Evolutionary conservation across 345 rosid genomes (phyloP).

Genomic region (Rhizophora mangle): DNA sequence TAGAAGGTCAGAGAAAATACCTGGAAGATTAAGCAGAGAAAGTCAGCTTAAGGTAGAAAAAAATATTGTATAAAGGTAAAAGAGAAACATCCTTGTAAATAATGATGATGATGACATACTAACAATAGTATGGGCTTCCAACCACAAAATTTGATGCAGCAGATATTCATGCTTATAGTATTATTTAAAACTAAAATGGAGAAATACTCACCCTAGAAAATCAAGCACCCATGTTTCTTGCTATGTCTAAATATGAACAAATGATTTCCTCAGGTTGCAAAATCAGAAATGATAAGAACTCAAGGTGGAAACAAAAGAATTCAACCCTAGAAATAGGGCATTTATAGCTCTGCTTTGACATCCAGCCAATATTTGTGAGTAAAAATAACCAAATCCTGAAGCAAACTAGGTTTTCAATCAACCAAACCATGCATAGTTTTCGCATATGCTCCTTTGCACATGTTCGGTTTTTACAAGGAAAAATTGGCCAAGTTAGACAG

Average conservation of each 20-base stretch:
- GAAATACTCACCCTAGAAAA: background rate
- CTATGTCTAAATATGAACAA: background rate
- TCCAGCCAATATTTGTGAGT: background rate
- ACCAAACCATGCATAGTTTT: background rate
- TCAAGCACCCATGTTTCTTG: background rate
- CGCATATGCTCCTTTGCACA: background rate
- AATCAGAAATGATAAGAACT: conserved; percentile 1
- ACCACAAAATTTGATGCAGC: background rate
- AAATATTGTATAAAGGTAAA: background rate
- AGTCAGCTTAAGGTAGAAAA: conserved; percentile 43
- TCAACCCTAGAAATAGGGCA: too few species aligned
- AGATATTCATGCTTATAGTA: background rate
- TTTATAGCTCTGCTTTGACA: background rate
- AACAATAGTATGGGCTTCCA: background rate
- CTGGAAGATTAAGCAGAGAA: conserved; percentile 74
- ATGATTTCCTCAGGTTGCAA: background rate
- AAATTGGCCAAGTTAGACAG: background rate
- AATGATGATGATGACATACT: background rate
- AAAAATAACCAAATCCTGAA: background rate
- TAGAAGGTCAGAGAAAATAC: conserved; percentile 97
- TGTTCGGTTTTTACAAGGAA: background rate
- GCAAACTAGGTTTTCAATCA: background rate
- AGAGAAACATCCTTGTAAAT: background rate
- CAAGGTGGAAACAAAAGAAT: background rate
- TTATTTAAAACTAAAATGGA: background rate